These are phyloP conservation scores for Rutidosis leptorrhynchoides DNA, from an alignment of 129 eudicot genomes.

Conservation along the genomic window DNA sequence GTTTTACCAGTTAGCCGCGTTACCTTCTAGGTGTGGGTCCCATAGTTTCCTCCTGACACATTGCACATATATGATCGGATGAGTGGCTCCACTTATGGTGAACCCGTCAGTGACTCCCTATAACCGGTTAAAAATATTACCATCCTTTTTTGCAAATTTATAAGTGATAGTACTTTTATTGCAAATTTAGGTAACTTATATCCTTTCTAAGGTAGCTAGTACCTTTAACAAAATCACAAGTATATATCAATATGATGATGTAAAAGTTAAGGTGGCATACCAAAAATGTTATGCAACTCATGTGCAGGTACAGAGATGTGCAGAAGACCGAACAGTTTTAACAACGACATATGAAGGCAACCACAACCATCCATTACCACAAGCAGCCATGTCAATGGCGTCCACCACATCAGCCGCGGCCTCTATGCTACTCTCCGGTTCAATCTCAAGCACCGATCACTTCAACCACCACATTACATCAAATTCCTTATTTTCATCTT, in stretches of 20 bases:
- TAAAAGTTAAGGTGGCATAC: neutral
- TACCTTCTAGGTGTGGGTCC: no score
- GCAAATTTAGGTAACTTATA: no score
- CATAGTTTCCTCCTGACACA: no score
- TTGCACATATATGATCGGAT: no score
- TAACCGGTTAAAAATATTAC: no score
- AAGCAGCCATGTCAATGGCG: conserved; percentile 59
- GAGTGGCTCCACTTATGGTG: no score
- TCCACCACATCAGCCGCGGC: conserved; percentile 65
- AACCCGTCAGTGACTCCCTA: no score
- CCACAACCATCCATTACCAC: conserved; percentile 63
- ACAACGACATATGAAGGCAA: conserved; percentile 61
- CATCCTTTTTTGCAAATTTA: no score
- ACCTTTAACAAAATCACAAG: neutral
- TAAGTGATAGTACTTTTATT: no score
- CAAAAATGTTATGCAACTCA: neutral
- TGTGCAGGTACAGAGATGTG: conserved; percentile 56
- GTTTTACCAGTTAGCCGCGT: no score
- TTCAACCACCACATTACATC: conserved; percentile 20
- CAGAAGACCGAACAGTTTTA: conserved; percentile 48
- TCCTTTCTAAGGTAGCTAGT: neutral
- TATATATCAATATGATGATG: neutral
- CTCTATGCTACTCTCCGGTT: conserved; percentile 51
- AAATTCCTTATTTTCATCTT: conserved; percentile 29
- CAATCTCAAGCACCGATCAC: conserved; percentile 41